Conservation (phyloP, 2,329 filamentous ascomycete genomes). For the Celoporthe dispersa region DNA sequence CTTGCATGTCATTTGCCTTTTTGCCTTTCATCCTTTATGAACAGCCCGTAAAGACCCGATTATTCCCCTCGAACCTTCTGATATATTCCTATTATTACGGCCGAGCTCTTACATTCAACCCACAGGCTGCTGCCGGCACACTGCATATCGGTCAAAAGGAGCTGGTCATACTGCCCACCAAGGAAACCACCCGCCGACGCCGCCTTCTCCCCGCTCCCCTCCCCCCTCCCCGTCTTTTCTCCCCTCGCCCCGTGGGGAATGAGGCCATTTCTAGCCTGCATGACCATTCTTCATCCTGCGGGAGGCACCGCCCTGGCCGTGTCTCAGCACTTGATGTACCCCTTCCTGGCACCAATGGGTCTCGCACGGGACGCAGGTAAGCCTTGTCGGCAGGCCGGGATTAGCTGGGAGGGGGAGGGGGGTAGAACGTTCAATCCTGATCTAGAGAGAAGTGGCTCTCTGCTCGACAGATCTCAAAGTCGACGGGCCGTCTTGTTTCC, state of each 20-base stretch:
- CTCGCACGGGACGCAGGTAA: not conserved
- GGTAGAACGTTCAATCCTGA: not conserved
- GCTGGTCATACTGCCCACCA: not conserved
- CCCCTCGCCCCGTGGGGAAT: not conserved
- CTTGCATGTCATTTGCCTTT: conserved; percentile 4
- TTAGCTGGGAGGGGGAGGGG: not conserved
- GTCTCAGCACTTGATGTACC: not conserved
- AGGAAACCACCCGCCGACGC: not conserved
- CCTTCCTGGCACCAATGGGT: not conserved
- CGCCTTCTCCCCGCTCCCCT: not conserved
- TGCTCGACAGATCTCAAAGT: not conserved
- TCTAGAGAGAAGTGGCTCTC: not conserved
- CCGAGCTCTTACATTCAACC: not conserved
- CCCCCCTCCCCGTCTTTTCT: not conserved
- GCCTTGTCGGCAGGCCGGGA: not conserved
- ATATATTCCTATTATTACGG: not conserved
- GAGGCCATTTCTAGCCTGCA: not conserved
- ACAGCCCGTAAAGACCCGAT: not conserved
- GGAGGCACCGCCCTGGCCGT: not conserved
- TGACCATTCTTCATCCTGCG: conserved; percentile 5
- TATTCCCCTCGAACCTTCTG: not conserved
- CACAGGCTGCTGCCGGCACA: not conserved
- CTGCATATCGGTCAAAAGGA: not conserved
- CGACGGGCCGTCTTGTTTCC: not conserved
- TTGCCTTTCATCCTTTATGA: not conserved